Evolutionary conservation across 2,329 filamentous ascomycete genomes (phyloP).

Genomic region (Aspergillus vadensis): DNA sequence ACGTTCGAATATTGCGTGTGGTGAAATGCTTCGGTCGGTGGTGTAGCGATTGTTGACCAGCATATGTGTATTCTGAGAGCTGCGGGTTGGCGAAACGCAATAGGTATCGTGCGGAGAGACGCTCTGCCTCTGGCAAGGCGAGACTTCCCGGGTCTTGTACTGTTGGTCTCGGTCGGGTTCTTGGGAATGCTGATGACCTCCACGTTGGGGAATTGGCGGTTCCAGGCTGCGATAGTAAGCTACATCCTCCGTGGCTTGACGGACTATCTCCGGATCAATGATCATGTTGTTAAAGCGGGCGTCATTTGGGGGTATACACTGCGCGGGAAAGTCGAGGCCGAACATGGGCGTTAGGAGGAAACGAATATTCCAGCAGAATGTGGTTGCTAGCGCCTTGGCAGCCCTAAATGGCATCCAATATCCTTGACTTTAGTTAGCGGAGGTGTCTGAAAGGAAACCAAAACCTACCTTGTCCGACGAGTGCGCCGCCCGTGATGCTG

Average conservation of each 20-base stretch:
- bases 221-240: slow-evolving; percentile 38
- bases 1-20: not conserved
- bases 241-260: slow-evolving; percentile 49
- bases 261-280: slow-evolving; percentile 61
- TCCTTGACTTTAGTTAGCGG: slow-evolving; percentile 54
- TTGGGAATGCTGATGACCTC: not conserved
- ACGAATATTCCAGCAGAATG: slow-evolving; percentile 84
- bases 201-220: not conserved
- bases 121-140: not conserved
- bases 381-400: slow-evolving; percentile 82
- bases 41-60: not conserved
- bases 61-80: not conserved
- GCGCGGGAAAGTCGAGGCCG: slow-evolving; percentile 73
- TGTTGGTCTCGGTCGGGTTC: not conserved
- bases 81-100: not conserved
- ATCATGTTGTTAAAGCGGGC: slow-evolving; percentile 67
- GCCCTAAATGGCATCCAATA: slow-evolving; percentile 96
- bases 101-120: not conserved
- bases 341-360: slow-evolving; percentile 88
- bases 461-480: slow-evolving; percentile 79
- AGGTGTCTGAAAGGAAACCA: not conserved
- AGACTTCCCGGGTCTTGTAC: not conserved
- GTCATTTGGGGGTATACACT: slow-evolving; percentile 68
- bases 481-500: slow-evolving; percentile 90
- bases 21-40: not conserved